Conservation (phyloP, 345 rosid species). For the Litchi chinensis region DNA sequence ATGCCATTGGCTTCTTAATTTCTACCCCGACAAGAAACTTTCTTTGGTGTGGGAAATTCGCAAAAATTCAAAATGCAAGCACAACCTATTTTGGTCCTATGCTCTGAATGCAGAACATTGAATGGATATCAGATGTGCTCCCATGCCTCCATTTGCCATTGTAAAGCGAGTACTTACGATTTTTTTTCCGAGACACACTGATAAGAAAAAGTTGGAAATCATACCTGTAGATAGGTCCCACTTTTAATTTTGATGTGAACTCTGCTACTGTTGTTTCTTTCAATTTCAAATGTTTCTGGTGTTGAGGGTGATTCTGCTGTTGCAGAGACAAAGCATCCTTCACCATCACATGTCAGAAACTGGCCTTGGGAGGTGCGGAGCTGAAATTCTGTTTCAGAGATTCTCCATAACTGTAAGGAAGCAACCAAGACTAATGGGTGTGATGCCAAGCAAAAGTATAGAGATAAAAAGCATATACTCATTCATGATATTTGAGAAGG, state of each 20-base stretch:
- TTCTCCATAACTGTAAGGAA: constrained; percentile 65
- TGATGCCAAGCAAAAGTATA: background rate
- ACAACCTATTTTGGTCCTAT: background rate
- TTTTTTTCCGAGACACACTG: background rate
- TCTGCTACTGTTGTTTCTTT: constrained; percentile 46
- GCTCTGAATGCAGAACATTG: background rate
- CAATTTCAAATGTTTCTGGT: constrained; percentile 51
- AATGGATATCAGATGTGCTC: background rate
- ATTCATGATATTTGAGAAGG: no score
- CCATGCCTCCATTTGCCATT: background rate
- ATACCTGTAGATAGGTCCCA: constrained; percentile 70
- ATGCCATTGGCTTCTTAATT: background rate
- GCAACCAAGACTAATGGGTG: background rate
- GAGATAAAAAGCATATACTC: no score
- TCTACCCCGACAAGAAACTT: background rate
- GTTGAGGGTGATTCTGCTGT: constrained; percentile 48
- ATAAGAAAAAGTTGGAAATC: background rate
- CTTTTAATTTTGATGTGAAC: constrained; percentile 53
- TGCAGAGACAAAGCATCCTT: constrained; percentile 57
- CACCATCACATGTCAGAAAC: constrained; percentile 63
- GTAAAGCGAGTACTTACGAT: background rate
- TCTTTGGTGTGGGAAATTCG: background rate
- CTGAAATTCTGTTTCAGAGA: constrained; percentile 55
- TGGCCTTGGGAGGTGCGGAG: constrained; percentile 56
- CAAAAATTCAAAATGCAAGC: background rate